Conservation (phyloP, 805 yeast species). For the Ogataea pignaliae region DNA sequence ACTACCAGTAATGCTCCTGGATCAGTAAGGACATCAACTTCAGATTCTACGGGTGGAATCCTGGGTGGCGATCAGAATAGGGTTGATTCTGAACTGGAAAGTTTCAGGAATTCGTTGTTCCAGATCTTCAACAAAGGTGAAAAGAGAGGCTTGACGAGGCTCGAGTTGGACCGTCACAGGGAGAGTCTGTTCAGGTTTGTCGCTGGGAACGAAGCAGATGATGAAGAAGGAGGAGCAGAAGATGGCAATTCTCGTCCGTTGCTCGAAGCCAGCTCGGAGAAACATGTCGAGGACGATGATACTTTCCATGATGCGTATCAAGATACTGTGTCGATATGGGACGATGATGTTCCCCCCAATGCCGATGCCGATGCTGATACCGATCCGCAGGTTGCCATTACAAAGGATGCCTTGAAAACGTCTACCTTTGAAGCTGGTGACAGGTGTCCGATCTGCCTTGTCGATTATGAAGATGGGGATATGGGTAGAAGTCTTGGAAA, state of each 20-base stretch:
- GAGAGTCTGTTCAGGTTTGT: slow-evolving; percentile 15
- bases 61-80: not conserved
- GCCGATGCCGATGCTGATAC: not conserved
- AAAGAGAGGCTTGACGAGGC: slow-evolving; percentile 11
- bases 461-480: slow-evolving; percentile 44
- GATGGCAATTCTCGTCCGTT: not conserved
- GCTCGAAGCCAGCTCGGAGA: not conserved
- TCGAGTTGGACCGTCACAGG: slow-evolving; percentile 13
- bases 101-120: slow-evolving; percentile 19
- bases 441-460: slow-evolving; percentile 49
- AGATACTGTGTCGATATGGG: not conserved
- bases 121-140: slow-evolving; percentile 16
- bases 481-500: slow-evolving; percentile 37
- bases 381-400: not conserved
- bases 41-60: not conserved
- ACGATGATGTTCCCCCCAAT: too few relatives aligned
- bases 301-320: not conserved
- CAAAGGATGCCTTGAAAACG: not conserved
- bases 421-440: slow-evolving; percentile 24
- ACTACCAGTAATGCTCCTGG: slow-evolving; percentile 10
- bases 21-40: slow-evolving; percentile 3
- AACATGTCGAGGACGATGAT: not conserved
- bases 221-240: not conserved
- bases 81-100: slow-evolving; percentile 15
- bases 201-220: slow-evolving; percentile 3